Conservation (phyloP, 2,329 filamentous ascomycete species). For the Pyrenochaeta sp. region DNA sequence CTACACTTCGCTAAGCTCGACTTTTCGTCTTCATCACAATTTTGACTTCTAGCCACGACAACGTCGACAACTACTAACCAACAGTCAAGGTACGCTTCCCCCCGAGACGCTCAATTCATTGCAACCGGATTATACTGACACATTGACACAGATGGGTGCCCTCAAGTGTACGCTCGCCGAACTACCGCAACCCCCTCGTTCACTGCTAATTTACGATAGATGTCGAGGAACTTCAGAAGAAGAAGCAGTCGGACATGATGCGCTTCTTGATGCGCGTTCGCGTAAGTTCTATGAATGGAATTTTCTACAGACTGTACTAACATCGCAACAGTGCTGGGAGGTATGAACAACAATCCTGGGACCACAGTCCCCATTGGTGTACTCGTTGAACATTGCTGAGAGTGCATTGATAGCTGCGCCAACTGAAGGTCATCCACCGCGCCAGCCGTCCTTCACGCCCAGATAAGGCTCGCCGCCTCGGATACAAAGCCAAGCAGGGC, state of each 20-base stretch:
- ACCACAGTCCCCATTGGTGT: conserved; percentile 56
- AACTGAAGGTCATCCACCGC: conserved; percentile 99
- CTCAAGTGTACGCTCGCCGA: conserved; percentile 73
- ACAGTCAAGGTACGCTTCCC: conserved; percentile 44
- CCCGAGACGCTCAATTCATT: neutral
- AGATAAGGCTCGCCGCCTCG: conserved; percentile 99
- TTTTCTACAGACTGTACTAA: conserved; percentile 34
- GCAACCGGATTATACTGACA: conserved; percentile 28
- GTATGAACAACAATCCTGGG: conserved; percentile 60
- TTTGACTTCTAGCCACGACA: conserved; percentile 24
- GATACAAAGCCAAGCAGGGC: conserved; percentile 99
- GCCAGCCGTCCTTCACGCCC: conserved; percentile 97
- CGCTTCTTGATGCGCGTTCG: conserved; percentile 94
- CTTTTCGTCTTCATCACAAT: conserved; percentile 30
- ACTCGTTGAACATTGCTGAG: conserved; percentile 99
- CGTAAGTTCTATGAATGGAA: conserved; percentile 47
- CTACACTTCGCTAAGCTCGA: conserved; percentile 14
- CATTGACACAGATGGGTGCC: conserved; percentile 86
- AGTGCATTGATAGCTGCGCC: conserved; percentile 99
- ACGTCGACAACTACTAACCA: conserved; percentile 46
- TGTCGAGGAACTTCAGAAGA: conserved; percentile 99
- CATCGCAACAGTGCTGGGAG: conserved; percentile 82
- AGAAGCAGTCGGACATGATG: conserved; percentile 99
- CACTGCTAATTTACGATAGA: conserved; percentile 53
- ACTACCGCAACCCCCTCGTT: conserved; percentile 2